These are phyloP conservation scores for Onygena corvina DNA, from an alignment of 2,329 filamentous ascomycete species.

Conservation along the genomic window DNA sequence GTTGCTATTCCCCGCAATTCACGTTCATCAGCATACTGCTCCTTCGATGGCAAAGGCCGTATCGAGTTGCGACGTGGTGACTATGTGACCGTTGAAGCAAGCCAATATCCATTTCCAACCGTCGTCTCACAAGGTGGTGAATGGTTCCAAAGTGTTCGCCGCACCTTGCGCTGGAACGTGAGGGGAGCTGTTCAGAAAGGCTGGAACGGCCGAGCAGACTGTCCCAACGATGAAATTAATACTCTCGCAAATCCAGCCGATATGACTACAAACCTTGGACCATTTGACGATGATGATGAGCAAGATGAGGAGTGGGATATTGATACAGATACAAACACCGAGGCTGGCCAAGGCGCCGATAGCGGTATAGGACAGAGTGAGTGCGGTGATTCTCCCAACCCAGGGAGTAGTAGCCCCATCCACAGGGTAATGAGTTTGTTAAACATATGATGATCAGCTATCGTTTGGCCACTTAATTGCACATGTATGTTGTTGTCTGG, in stretches of 20 bases:
- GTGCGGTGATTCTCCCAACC: slow-evolving; percentile 47
- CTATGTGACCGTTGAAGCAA: slow-evolving; percentile 89
- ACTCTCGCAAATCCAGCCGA: neutral
- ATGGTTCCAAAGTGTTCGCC: slow-evolving; percentile 92
- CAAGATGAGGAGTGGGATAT: slow-evolving; percentile 73
- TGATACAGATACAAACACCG: slow-evolving; percentile 56
- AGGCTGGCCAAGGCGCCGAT: slow-evolving; percentile 28
- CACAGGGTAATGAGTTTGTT: slow-evolving; percentile 62
- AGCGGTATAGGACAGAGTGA: slow-evolving; percentile 49
- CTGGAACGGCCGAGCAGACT: slow-evolving; percentile 45
- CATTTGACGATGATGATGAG: slow-evolving; percentile 39
- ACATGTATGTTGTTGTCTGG: neutral
- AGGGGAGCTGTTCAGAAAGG: slow-evolving; percentile 84
- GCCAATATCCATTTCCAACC: slow-evolving; percentile 93
- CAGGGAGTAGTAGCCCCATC: slow-evolving; percentile 51
- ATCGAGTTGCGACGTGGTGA: slow-evolving; percentile 88
- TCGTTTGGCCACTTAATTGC: neutral
- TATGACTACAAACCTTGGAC: neutral
- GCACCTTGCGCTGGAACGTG: slow-evolving; percentile 90
- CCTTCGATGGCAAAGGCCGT: slow-evolving; percentile 93
- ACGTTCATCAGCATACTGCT: slow-evolving; percentile 87
- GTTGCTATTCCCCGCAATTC: slow-evolving; percentile 75
- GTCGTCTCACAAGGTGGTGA: slow-evolving; percentile 81
- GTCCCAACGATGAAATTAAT: slow-evolving; percentile 20
- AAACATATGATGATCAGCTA: slow-evolving; percentile 35